These are phyloP conservation scores for Lactarius hatsudake DNA, from an alignment of 768 basidiomycete species.

Conservation along the genomic window DNA sequence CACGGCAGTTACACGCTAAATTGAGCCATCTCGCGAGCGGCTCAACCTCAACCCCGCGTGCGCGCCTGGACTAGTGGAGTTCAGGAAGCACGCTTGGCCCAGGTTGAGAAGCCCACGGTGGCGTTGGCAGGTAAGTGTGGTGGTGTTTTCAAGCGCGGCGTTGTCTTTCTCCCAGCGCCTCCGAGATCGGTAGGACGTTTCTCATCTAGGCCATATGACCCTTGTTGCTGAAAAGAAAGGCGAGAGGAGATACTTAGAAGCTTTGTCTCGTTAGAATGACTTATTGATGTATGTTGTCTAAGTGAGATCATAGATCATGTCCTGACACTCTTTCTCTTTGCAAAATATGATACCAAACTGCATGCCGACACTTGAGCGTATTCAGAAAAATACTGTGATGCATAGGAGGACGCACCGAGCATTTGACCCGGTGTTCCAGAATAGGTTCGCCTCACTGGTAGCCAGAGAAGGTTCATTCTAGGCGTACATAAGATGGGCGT, in stretches of 20 bases:
- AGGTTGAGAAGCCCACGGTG: slow-evolving; percentile 85
- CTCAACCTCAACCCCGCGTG: slow-evolving; percentile 55
- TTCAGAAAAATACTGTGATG: background rate
- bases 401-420: slow-evolving; percentile 53
- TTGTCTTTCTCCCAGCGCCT: slow-evolving; percentile 39
- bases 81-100: slow-evolving; percentile 92
- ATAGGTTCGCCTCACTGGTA: slow-evolving; percentile 67
- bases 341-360: slow-evolving; percentile 77
- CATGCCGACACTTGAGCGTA: slow-evolving; percentile 60
- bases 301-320: slow-evolving; percentile 63
- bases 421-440: slow-evolving; percentile 54
- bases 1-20: background rate
- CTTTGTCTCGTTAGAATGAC: slow-evolving; percentile 47
- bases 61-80: slow-evolving; percentile 87
- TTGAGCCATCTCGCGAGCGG: slow-evolving; percentile 12
- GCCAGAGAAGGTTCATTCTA: slow-evolving; percentile 64
- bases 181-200: slow-evolving; percentile 50
- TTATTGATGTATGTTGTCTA: slow-evolving; percentile 47
- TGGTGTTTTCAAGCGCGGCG: slow-evolving; percentile 47
- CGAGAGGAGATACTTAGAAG: slow-evolving; percentile 48
- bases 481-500: slow-evolving; percentile 71
- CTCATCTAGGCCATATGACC: slow-evolving; percentile 21
- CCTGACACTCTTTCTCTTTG: slow-evolving; percentile 57
- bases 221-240: slow-evolving; percentile 29
- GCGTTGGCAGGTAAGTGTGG: slow-evolving; percentile 69